Evolutionary conservation across 2,329 filamentous ascomycete genomes (phyloP).

Genomic region (Corynespora cassiicola): DNA sequence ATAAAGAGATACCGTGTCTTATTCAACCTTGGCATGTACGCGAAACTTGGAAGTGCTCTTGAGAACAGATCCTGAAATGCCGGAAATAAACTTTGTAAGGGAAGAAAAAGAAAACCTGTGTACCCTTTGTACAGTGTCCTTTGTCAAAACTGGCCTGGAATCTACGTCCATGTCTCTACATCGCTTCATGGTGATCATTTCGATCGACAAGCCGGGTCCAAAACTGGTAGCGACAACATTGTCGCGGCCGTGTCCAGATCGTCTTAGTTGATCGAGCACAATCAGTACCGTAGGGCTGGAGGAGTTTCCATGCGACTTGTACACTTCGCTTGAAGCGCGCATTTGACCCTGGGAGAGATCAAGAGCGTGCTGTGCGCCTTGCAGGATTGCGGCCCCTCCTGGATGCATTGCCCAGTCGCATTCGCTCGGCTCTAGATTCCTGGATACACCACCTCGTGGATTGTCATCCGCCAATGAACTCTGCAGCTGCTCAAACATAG

Average conservation of each 20-base stretch:
- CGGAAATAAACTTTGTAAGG: too few relatives aligned
- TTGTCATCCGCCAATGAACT: too few relatives aligned
- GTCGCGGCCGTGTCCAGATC: constrained; percentile 53
- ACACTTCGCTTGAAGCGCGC: constrained; percentile 73
- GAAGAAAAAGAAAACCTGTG: too few relatives aligned
- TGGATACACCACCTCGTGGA: too few relatives aligned
- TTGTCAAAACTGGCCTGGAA: too few relatives aligned
- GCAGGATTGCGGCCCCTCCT: constrained; percentile 70
- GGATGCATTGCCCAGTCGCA: constrained; percentile 80
- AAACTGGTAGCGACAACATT: constrained; percentile 73
- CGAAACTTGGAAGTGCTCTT: too few relatives aligned
- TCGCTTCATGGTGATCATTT: constrained; percentile 71
- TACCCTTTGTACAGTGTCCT: too few relatives aligned
- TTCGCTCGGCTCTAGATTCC: constrained; percentile 55
- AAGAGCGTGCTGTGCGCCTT: constrained; percentile 67
- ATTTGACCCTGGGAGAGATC: constrained; percentile 67
- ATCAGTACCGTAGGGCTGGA: constrained; percentile 72
- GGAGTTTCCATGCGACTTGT: constrained; percentile 72
- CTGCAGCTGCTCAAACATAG: constrained; percentile 38
- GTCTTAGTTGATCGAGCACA: constrained; percentile 67
- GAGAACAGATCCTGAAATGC: too few relatives aligned
- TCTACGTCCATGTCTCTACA: too few relatives aligned
- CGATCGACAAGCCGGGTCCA: constrained; percentile 71
- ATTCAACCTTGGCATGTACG: too few relatives aligned
- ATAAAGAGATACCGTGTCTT: too few relatives aligned